A percentile compares a stretch with the other conserved stretches of the same genome.
Evolutionary conservation across 1,139 yeast species (phyloP).

Genomic region (Kodamaea suecica): DNA sequence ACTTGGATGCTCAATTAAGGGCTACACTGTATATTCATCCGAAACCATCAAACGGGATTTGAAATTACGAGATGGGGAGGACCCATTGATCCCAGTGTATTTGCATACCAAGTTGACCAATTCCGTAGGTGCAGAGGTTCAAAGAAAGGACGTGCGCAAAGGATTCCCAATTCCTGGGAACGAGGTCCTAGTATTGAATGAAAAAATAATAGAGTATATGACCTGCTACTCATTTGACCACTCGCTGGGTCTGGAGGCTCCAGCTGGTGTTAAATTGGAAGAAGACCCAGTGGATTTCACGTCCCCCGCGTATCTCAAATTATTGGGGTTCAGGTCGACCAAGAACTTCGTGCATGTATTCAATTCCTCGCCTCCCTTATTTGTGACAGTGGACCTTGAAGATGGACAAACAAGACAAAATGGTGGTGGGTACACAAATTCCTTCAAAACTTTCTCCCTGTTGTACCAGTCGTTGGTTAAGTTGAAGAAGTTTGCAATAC

Average conservation of each 20-base stretch:
- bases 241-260: too few species aligned
- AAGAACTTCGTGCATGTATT: constrained; percentile 47
- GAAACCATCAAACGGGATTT: constrained; percentile 44
- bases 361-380: constrained; percentile 52
- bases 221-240: constrained; percentile 38
- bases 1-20: constrained; percentile 64
- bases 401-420: constrained; percentile 28
- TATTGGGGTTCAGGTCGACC: constrained; percentile 64
- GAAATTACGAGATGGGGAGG: constrained; percentile 49
- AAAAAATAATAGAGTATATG: constrained; percentile 29
- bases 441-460: constrained; percentile 64
- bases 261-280: constrained; percentile 14
- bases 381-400: constrained; percentile 47
- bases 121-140: constrained; percentile 20
- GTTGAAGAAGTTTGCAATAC: constrained; percentile 56
- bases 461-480: constrained; percentile 59
- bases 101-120: constrained; percentile 36
- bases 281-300: constrained; percentile 17
- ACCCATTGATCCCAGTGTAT: constrained; percentile 51
- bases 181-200: constrained; percentile 26
- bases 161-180: constrained; percentile 30
- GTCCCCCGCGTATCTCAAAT: constrained; percentile 41
- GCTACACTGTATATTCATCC: constrained; percentile 60
- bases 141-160: constrained; percentile 17
- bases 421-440: constrained; percentile 51